These are phyloP conservation scores for Gryganskiella cystojenkinii DNA, from an alignment of 192 early-diverging fungal species.

Conservation along the genomic window DNA sequence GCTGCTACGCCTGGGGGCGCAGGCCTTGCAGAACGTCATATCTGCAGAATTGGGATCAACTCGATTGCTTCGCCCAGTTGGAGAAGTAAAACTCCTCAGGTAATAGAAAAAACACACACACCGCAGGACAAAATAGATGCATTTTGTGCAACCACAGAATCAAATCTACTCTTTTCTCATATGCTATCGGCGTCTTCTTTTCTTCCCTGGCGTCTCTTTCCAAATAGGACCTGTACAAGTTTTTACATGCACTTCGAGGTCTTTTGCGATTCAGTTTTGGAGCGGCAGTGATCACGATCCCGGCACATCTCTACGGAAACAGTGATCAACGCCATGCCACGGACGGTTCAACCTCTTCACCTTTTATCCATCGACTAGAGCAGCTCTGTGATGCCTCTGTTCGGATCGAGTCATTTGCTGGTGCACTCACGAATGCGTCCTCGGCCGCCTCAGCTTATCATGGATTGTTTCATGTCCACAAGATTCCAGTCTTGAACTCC, in stretches of 20 bases:
- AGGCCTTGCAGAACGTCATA: conserved; percentile 61
- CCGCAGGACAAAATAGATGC: no score
- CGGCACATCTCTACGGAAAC: conserved; percentile 78
- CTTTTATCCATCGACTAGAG: conserved; percentile 74
- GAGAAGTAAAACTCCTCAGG: conserved; percentile 68
- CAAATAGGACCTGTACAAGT: conserved; percentile 66
- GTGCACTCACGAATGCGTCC: conserved; percentile 63
- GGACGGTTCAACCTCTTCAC: conserved; percentile 35
- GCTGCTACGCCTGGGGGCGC: conserved; percentile 42
- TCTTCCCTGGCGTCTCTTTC: background rate
- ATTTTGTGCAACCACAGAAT: no score
- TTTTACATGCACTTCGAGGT: conserved; percentile 79
- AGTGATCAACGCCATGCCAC: conserved; percentile 37
- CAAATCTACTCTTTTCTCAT: no score
- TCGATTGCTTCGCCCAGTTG: conserved; percentile 86
- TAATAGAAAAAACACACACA: no score
- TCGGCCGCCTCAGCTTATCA: conserved; percentile 81
- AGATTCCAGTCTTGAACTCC: conserved; percentile 82
- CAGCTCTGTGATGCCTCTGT: conserved; percentile 89
- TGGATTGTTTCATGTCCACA: conserved; percentile 89
- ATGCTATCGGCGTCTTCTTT: no score
- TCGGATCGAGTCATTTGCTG: conserved; percentile 94
- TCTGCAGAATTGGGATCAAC: conserved; percentile 84
- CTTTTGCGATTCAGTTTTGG: conserved; percentile 83
- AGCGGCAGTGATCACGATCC: conserved; percentile 83